Evolutionary conservation across 2,329 filamentous ascomycete genomes (phyloP).

Genomic region (Ophiostoma australiae): DNA sequence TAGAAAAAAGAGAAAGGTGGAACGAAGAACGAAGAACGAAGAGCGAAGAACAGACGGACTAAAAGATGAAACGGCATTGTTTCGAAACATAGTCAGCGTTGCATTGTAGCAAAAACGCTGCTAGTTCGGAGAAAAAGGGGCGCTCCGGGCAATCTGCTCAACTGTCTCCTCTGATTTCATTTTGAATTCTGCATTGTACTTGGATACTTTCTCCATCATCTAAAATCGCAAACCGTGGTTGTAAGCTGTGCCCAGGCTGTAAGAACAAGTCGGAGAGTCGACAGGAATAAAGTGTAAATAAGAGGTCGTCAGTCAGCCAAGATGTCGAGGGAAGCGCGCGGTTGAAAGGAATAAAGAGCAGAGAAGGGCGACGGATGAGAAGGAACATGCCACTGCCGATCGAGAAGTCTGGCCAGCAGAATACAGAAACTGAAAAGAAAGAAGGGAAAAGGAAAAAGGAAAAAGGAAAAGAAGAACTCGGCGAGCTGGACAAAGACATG

Average conservation of each 20-base stretch:
- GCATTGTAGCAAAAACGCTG: neutral
- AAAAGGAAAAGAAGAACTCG: no score
- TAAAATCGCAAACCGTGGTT: neutral
- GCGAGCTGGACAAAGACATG: neutral
- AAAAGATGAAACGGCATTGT: neutral
- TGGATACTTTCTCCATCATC: neutral
- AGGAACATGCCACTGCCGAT: neutral
- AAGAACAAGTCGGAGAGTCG: neutral
- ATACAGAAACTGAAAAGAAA: neutral
- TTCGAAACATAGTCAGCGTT: slow-evolving; percentile 7
- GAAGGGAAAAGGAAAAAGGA: neutral
- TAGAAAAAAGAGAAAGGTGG: no score
- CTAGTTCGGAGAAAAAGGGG: slow-evolving; percentile 1
- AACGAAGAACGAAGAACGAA: no score
- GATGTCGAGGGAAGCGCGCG: neutral
- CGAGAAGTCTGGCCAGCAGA: neutral
- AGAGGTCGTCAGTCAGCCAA: neutral
- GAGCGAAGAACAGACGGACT: neutral
- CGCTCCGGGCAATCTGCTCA: neutral
- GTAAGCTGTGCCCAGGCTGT: neutral
- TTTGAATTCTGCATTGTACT: neutral
- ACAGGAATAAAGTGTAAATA: neutral
- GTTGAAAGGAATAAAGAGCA: neutral
- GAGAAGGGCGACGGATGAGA: neutral
- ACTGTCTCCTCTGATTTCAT: no score